phyloP scores from a whole-genome alignment of 768 basidiomycete species.

The Mycena alexandri region DNA sequence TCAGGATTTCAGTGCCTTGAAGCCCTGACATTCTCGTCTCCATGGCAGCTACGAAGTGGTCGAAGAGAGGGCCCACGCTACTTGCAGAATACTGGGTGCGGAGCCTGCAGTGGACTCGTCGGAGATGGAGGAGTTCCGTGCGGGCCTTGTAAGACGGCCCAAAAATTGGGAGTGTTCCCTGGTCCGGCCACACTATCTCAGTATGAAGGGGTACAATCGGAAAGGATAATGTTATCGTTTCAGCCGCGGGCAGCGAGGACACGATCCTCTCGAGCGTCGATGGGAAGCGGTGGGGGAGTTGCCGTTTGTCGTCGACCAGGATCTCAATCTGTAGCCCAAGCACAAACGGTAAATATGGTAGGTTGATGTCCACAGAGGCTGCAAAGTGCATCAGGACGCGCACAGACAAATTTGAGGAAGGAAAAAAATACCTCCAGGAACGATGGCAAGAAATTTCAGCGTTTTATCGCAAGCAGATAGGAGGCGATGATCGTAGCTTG shows the following conservation, averaged over 20 bases:
- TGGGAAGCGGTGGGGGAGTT: conserved; percentile 2
- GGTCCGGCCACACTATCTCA: conserved; percentile 5
- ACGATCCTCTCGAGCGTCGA: conserved; percentile 5
- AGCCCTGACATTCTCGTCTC: conserved; percentile 19
- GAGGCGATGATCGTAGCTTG: conserved; percentile 3
- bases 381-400: neutral
- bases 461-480: conserved; percentile 13
- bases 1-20: conserved; percentile 11
- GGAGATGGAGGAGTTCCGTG: conserved; percentile 12
- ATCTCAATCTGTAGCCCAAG: conserved; percentile 4
- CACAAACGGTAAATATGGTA: conserved; percentile 15
- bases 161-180: neutral
- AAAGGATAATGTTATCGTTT: conserved; percentile 11
- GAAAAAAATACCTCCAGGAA: conserved; percentile 12
- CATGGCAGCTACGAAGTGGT: conserved; percentile 10
- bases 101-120: conserved; percentile 10
- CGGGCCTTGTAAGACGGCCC: conserved; percentile 12
- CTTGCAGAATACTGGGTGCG: no score
- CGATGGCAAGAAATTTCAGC: conserved; percentile 5
- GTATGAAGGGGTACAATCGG: neutral
- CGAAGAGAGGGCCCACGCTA: neutral
- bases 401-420: neutral
- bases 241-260: conserved; percentile 12
- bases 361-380: conserved; percentile 4
- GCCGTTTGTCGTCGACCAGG: conserved; percentile 1